A percentile compares a stretch with the other conserved stretches of the same genome.
These are phyloP conservation scores for Basipetospora sp. DNA, from an alignment of 2,329 filamentous ascomycete species.

Conservation along the genomic window DNA sequence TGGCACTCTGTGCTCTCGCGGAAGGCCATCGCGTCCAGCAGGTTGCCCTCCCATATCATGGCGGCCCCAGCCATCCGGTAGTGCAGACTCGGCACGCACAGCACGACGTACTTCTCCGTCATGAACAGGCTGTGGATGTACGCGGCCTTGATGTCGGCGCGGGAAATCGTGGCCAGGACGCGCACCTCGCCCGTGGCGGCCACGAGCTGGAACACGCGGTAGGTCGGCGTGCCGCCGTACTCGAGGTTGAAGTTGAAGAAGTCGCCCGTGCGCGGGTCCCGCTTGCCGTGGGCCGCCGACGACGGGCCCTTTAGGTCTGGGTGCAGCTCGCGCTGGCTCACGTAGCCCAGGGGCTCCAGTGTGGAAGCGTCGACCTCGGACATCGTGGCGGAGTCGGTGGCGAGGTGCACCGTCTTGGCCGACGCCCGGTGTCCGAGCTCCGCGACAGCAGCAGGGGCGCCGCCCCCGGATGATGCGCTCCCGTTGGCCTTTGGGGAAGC, in stretches of 20 bases:
- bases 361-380: slow-evolving; percentile 55
- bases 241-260: slow-evolving; percentile 72
- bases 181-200: slow-evolving; percentile 49
- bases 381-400: slow-evolving; percentile 40
- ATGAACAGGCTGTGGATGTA: slow-evolving; percentile 79
- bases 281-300: slow-evolving; percentile 56
- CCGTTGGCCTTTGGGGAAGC: too few relatives aligned
- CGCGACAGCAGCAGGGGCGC: background rate
- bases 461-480: background rate
- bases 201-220: slow-evolving; percentile 55
- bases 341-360: slow-evolving; percentile 55
- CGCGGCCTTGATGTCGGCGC: slow-evolving; percentile 42
- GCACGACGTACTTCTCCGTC: slow-evolving; percentile 52
- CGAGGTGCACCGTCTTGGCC: slow-evolving; percentile 35
- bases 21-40: slow-evolving; percentile 55
- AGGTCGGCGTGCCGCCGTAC: slow-evolving; percentile 40
- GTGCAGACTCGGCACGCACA: slow-evolving; percentile 58
- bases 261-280: slow-evolving; percentile 59
- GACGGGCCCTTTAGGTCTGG: slow-evolving; percentile 52
- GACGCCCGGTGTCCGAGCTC: slow-evolving; percentile 22
- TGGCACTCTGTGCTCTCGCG: slow-evolving; percentile 36
- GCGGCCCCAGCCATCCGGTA: slow-evolving; percentile 41
- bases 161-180: slow-evolving; percentile 53
- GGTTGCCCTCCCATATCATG: slow-evolving; percentile 49
- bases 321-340: slow-evolving; percentile 46